A percentile compares a stretch with the other conserved stretches of the same genome.
phyloP scores from a whole-genome alignment of 176 grass and related monocot species.

The Carex kokanica region DNA sequence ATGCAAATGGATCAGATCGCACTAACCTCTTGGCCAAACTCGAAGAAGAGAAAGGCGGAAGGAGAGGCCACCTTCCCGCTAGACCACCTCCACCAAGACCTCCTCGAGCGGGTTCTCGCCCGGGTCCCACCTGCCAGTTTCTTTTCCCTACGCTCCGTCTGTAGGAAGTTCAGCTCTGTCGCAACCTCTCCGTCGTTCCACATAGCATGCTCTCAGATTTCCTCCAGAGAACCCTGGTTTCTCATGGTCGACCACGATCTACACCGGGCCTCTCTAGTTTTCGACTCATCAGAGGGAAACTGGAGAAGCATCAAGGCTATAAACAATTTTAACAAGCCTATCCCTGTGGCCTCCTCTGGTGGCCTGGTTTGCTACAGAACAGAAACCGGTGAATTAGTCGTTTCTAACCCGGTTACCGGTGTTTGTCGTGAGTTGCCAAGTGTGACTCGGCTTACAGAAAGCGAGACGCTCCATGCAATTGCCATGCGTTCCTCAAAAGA shows the following conservation, averaged over 20 bases:
- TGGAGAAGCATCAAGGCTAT: constrained; percentile 30
- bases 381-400: constrained; percentile 35
- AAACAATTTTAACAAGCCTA: constrained; percentile 12
- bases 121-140: constrained; percentile 57
- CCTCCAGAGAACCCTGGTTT: constrained; percentile 58
- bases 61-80: constrained; percentile 22
- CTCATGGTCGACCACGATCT: constrained; percentile 58
- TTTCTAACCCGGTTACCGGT: constrained; percentile 75
- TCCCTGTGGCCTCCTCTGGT: constrained; percentile 61
- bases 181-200: constrained; percentile 52
- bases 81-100: constrained; percentile 63
- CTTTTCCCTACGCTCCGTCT: constrained; percentile 69
- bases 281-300: constrained; percentile 28
- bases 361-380: constrained; percentile 64
- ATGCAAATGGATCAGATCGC: background rate
- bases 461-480: constrained; percentile 44
- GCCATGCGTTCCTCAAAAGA: constrained; percentile 44
- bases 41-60: background rate
- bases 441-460: background rate
- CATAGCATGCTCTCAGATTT: constrained; percentile 50
- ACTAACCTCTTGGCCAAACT: background rate
- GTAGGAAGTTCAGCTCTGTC: constrained; percentile 47
- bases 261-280: constrained; percentile 8
- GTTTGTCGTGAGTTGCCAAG: constrained; percentile 47
- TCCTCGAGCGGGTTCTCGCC: constrained; percentile 72